Conservation (phyloP, 495 filamentous ascomycete genomes). For the Aspergillus hancockii region DNA sequence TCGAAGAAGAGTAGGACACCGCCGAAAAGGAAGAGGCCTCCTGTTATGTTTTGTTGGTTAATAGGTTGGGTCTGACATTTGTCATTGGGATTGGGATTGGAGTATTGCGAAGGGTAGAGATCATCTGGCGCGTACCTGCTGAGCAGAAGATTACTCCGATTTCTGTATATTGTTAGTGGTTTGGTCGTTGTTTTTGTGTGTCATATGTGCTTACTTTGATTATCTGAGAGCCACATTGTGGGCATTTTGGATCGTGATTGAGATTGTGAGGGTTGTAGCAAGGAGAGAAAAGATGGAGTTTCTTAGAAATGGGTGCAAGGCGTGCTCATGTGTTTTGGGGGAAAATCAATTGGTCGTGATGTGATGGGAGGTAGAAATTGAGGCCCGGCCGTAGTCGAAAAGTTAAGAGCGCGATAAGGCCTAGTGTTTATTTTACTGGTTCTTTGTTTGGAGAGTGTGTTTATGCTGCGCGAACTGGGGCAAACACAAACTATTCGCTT, state of each 20-base stretch:
- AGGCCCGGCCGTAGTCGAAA: background rate
- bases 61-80: slow-evolving; percentile 2
- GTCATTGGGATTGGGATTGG: too few relatives aligned
- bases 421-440: background rate
- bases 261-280: background rate
- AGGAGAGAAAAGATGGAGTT: background rate
- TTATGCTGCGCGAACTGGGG: background rate
- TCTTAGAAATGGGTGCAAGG: background rate
- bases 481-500: background rate
- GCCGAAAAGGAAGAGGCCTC: slow-evolving; percentile 88
- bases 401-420: background rate
- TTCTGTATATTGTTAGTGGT: slow-evolving; percentile 60
- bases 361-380: background rate
- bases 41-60: slow-evolving; percentile 40
- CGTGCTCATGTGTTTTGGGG: background rate
- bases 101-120: background rate
- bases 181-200: background rate
- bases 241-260: slow-evolving; percentile 46
- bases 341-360: background rate
- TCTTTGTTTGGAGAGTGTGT: background rate
- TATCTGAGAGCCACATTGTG: slow-evolving; percentile 92
- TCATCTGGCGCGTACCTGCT: slow-evolving; percentile 68
- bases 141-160: slow-evolving; percentile 95
- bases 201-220: slow-evolving; percentile 71
- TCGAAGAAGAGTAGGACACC: slow-evolving; percentile 97